Evolutionary conservation across 495 filamentous ascomycete genomes (phyloP).

Genomic region (Halenospora varia): DNA sequence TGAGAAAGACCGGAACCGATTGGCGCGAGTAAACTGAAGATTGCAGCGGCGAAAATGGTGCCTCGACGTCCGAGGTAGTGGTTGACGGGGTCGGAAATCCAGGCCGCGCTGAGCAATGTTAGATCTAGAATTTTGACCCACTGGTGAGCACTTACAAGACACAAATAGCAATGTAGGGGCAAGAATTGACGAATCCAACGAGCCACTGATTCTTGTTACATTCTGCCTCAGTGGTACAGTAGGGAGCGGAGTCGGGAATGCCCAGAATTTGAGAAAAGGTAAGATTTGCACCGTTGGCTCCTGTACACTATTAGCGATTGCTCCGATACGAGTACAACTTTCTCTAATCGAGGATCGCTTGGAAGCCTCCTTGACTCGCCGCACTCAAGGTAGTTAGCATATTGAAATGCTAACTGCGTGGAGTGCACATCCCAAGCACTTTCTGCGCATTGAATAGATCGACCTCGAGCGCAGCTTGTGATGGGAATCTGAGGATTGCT

Average conservation of each 20-base stretch:
- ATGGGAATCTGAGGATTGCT: neutral
- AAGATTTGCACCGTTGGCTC: conserved; percentile 23
- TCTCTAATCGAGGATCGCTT: too few species aligned
- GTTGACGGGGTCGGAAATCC: conserved; percentile 72
- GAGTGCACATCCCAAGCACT: too few species aligned
- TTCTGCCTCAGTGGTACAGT: conserved; percentile 25
- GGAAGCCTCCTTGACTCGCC: too few species aligned
- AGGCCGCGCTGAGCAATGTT: conserved; percentile 41
- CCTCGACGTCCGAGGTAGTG: conserved; percentile 59
- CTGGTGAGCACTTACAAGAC: conserved; percentile 50
- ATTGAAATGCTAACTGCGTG: too few species aligned
- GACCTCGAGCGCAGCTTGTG: too few species aligned
- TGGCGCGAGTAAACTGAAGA: conserved; percentile 33
- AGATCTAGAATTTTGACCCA: conserved; percentile 31
- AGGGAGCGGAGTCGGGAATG: conserved; percentile 21
- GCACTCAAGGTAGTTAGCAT: too few species aligned
- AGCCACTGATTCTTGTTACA: conserved; percentile 49
- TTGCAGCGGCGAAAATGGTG: conserved; percentile 60
- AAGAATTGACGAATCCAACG: conserved; percentile 58
- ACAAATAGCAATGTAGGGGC: conserved; percentile 55
- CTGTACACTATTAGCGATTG: conserved; percentile 18
- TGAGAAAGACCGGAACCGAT: conserved; percentile 62
- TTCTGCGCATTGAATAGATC: conserved; percentile 1
- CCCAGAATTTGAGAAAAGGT: conserved; percentile 20
- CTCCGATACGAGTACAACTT: too few species aligned